Evolutionary conservation across 768 basidiomycete genomes (phyloP).

Genomic region (Coprinellus micaceus): DNA sequence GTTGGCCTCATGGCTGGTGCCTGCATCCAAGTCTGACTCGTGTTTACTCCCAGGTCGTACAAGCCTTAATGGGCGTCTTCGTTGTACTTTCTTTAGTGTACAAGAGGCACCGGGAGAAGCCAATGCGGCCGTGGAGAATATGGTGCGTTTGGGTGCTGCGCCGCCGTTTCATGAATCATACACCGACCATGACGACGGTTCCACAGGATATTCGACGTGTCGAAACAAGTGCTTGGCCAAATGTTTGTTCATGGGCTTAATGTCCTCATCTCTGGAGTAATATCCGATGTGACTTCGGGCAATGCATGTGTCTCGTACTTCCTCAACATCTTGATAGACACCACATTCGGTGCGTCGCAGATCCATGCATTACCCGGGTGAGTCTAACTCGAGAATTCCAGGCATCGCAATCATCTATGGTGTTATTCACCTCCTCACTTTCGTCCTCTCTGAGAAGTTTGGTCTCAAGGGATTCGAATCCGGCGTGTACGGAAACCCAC

Average conservation of each 20-base stretch:
- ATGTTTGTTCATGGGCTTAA: conserved; percentile 79
- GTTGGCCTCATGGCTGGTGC: conserved; percentile 16
- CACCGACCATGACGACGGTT: background rate
- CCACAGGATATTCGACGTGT: conserved; percentile 84
- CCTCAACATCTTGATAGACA: conserved; percentile 89
- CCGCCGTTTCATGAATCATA: background rate
- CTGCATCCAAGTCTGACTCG: conserved; percentile 34
- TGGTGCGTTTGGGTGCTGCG: conserved; percentile 51
- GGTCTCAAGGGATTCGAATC: conserved; percentile 75
- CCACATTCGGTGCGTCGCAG: conserved; percentile 68
- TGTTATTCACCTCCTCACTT: conserved; percentile 60
- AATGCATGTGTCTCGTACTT: conserved; percentile 94
- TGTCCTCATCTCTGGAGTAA: conserved; percentile 72
- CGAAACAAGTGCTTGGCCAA: conserved; percentile 87
- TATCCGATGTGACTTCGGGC: conserved; percentile 61
- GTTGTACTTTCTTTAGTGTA: conserved; percentile 85
- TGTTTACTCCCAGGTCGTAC: conserved; percentile 65
- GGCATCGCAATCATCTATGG: conserved; percentile 84
- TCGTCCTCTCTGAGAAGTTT: conserved; percentile 59
- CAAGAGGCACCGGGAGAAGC: conserved; percentile 84
- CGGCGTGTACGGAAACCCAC: conserved; percentile 87
- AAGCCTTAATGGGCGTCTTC: conserved; percentile 84
- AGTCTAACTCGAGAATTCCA: conserved; percentile 24
- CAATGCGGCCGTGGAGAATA: conserved; percentile 87
- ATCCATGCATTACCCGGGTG: background rate